Conservation (phyloP, 352 stramenopile species). For the Saprolegnia parasitica region DNA sequence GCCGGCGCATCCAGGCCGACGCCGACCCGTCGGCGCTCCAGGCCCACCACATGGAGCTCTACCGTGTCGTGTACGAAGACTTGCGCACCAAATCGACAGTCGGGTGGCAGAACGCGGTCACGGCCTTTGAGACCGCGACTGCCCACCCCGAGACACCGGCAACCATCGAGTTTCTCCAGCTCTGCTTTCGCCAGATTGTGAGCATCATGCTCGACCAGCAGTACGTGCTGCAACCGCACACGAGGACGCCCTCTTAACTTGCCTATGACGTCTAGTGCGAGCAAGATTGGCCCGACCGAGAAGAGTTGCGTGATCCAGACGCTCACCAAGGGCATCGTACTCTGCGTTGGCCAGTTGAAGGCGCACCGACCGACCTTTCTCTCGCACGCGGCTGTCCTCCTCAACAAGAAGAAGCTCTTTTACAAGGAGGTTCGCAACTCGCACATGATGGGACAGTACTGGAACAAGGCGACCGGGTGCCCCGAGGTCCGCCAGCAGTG, state of each 20-base stretch:
- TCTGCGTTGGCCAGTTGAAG: constrained; percentile 75
- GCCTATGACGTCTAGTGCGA: constrained; percentile 46
- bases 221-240: constrained; percentile 42
- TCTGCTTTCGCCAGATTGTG: constrained; percentile 72
- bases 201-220: constrained; percentile 89
- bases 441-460: constrained; percentile 85
- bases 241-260: constrained; percentile 2
- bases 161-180: constrained; percentile 72
- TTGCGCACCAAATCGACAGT: constrained; percentile 85
- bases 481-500: constrained; percentile 80
- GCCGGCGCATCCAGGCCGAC: constrained; percentile 24
- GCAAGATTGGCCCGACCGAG: constrained; percentile 82
- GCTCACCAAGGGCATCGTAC: constrained; percentile 52
- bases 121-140: constrained; percentile 71
- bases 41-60: constrained; percentile 78
- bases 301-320: constrained; percentile 83
- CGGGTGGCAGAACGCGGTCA: constrained; percentile 85
- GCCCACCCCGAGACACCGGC: constrained; percentile 62
- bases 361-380: constrained; percentile 55
- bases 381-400: constrained; percentile 70
- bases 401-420: constrained; percentile 88
- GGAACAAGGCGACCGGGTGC: constrained; percentile 79
- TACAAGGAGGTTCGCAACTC: constrained; percentile 86
- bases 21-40: constrained; percentile 4
- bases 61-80: constrained; percentile 79